Evolutionary conservation across 768 basidiomycete species (phyloP), one percentile per base, ranked within the genome.

Genomic region (Lentinula aciculospora): DNA sequence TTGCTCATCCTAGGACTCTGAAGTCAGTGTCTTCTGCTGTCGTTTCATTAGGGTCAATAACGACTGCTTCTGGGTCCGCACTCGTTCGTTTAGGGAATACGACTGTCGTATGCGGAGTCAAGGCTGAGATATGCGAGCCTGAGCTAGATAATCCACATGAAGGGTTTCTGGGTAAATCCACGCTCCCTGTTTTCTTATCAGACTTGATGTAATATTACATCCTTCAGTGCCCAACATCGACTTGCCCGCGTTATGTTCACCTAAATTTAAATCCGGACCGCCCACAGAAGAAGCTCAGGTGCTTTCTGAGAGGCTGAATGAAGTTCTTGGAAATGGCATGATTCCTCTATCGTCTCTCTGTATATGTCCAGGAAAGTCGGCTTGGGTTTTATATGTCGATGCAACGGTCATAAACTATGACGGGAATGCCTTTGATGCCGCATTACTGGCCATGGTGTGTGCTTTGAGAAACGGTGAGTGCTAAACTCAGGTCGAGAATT

Each of bases 371-470:
- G 85, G 84, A 3, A 91, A 88, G 67, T 81, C 92, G 0, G 94
- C 77, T 0, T 99, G 94, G 94, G 88, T 89, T 28, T 78, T 98
- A n/a, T 98, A 98, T 66, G 80, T 98, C 63, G 97, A 99, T 63
- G 84, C 91, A 28, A 91, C 88, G 0, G 98, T 96, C 68, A 92
- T 99, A 62, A 98, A 97, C 72, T 97, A 96, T 67, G 95, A 98
- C 68, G 97, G 97, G 4, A 98, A 98, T 66, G 89, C 81, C 1
- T 93, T 95, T 59, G 97, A 99, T 62, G 93, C 97, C 0, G 81
- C 92, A 0, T 76, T 98, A 9, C 68, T 98, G 21, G 92, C 93
- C 0, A 89, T 95, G 78, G 82, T 94, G 49, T 85, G 89, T 8
- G 94, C 96, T 4, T 74, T 98, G 44, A 81, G 77, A 68, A 92